Conservation (phyloP, 2,329 filamentous ascomycete species). For the Alternaria viburni region DNA sequence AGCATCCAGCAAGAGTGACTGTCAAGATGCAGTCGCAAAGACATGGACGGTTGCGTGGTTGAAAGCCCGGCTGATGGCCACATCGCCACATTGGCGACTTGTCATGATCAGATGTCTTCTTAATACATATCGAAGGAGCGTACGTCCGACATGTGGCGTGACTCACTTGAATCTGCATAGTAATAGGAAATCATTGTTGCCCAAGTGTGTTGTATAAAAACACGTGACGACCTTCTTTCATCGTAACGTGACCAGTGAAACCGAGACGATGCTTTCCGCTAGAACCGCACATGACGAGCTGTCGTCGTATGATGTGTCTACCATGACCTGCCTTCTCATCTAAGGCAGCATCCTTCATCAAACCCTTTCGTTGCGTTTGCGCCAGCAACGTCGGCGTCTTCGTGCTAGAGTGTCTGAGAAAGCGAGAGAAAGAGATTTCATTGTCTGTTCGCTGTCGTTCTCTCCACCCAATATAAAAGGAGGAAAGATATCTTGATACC, state of each 20-base stretch:
- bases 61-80: not conserved
- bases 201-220: not conserved
- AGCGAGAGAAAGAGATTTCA: not conserved
- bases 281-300: not conserved
- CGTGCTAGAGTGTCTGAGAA: not conserved
- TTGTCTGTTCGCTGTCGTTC: not conserved
- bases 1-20: not conserved
- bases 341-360: not conserved
- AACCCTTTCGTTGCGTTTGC: not conserved
- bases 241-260: not conserved
- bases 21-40: not conserved
- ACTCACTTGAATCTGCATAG: not conserved
- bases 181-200: not conserved
- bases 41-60: not conserved
- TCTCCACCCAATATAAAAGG: not conserved
- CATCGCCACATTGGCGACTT: not conserved
- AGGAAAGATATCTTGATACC: not conserved
- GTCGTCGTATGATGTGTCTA: not conserved
- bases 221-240: not conserved
- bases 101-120: not conserved
- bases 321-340: not conserved
- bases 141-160: no score
- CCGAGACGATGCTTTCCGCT: not conserved
- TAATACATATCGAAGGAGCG: not conserved
- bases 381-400: not conserved